Percentiles rank a stretch among this genome's conserved stretches.
Conservation (phyloP, 345 rosid species). For the Salix udensis region DNA sequence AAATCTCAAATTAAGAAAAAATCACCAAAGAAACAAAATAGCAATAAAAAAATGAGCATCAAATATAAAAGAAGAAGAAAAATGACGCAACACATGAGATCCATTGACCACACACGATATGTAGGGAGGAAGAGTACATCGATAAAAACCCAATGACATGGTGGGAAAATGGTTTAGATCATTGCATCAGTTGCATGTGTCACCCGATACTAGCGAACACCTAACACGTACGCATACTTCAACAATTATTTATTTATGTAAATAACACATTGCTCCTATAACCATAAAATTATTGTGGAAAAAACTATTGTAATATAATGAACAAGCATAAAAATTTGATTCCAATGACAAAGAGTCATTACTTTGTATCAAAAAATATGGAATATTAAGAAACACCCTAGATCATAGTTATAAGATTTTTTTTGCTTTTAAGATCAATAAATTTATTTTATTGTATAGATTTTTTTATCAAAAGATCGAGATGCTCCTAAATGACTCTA, state of each 20-base stretch:
- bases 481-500: too few species aligned
- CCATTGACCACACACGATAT: accelerated
- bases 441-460: background rate
- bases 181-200: accelerated
- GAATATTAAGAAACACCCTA: background rate
- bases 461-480: too few species aligned
- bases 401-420: background rate
- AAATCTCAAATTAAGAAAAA: too few species aligned
- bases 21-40: too few species aligned
- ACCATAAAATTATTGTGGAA: too few species aligned
- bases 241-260: background rate
- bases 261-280: accelerated
- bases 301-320: background rate
- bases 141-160: accelerated
- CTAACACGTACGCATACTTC: too few species aligned
- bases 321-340: background rate
- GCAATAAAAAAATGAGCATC: too few species aligned
- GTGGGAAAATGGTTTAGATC: accelerated
- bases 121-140: accelerated
- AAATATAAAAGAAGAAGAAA: too few species aligned
- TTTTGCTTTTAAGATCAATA: background rate
- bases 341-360: background rate
- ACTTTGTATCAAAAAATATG: background rate
- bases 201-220: too few species aligned
- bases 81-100: accelerated